Evolutionary conservation across 495 filamentous ascomycete species (phyloP).

Genomic region (Podospora appendiculata): DNA sequence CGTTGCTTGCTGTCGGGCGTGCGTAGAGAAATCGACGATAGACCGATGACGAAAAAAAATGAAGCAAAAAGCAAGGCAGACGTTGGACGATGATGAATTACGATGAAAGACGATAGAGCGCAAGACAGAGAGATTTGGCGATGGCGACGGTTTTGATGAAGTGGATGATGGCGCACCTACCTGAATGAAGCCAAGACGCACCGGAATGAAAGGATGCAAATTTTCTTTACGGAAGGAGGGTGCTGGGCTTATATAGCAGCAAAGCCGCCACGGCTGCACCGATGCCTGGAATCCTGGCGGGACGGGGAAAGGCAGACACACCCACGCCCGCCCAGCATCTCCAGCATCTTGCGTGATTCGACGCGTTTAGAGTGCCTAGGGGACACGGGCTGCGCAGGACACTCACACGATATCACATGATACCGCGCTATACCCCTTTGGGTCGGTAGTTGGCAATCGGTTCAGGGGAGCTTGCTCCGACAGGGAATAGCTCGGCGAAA

Average conservation of each 20-base stretch:
- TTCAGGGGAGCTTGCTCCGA: slow-evolving; percentile 7
- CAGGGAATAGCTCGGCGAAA: neutral
- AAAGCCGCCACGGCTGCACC: neutral
- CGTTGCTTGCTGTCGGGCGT: no score
- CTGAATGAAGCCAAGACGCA: slow-evolving; percentile 6
- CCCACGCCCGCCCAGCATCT: neutral
- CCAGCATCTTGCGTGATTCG: slow-evolving; percentile 18
- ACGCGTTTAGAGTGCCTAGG: slow-evolving; percentile 11
- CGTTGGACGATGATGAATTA: neutral
- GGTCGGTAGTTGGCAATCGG: neutral
- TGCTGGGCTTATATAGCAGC: slow-evolving; percentile 16
- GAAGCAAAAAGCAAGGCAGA: neutral
- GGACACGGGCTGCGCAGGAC: slow-evolving; percentile 6
- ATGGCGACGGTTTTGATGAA: slow-evolving; percentile 9
- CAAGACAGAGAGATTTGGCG: slow-evolving; percentile 9
- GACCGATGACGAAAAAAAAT: no score
- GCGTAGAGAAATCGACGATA: no score
- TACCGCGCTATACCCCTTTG: slow-evolving; percentile 5
- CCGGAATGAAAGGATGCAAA: slow-evolving; percentile 6
- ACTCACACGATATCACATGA: slow-evolving; percentile 21
- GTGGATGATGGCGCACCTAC: slow-evolving; percentile 12
- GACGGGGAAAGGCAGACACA: slow-evolving; percentile 14
- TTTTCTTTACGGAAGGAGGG: slow-evolving; percentile 8
- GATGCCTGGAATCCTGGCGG: slow-evolving; percentile 19
- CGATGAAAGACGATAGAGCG: slow-evolving; percentile 3